Conservation (phyloP, 2,329 filamentous ascomycete genomes). For the Blastomyces silverae region DNA sequence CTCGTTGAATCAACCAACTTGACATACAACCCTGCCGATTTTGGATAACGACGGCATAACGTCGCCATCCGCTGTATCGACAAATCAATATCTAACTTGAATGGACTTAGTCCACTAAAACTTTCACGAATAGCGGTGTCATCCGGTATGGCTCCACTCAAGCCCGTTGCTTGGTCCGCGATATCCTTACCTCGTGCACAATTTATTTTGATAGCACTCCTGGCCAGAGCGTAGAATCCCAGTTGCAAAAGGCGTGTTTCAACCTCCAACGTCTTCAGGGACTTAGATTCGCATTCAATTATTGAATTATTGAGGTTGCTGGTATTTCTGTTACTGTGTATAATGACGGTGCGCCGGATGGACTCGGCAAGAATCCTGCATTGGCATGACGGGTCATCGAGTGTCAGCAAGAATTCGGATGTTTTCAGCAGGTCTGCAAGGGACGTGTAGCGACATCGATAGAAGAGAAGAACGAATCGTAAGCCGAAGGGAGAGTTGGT, state of each 20-base stretch:
- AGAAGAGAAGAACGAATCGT: conserved; percentile 24
- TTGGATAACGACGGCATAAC: conserved; percentile 16
- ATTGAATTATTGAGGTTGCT: conserved; percentile 19
- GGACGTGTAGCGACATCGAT: conserved; percentile 21
- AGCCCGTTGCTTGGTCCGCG: neutral
- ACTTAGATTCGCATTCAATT: conserved; percentile 12
- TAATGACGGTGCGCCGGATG: conserved; percentile 18
- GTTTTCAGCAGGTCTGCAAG: conserved; percentile 24
- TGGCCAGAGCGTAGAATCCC: conserved; percentile 19
- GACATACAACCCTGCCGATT: conserved; percentile 15
- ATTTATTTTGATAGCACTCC: neutral
- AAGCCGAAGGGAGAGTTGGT: conserved; percentile 24
- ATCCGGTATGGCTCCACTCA: neutral
- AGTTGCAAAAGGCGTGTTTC: conserved; percentile 25
- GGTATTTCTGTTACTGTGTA: conserved; percentile 20
- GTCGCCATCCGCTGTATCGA: conserved; percentile 7
- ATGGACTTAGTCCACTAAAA: neutral
- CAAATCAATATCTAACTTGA: conserved; percentile 8
- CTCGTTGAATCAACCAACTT: conserved; percentile 11
- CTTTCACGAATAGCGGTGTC: neutral
- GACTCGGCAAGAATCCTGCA: conserved; percentile 21
- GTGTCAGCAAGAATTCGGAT: conserved; percentile 17
- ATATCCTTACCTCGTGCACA: neutral
- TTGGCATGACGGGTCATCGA: conserved; percentile 24
- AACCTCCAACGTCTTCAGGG: conserved; percentile 23